A percentile compares a stretch with the other conserved stretches of the same genome.
These are phyloP conservation scores for Stereum hirsutum DNA, from an alignment of 1,284 basidiomycete species.

Conservation along the genomic window DNA sequence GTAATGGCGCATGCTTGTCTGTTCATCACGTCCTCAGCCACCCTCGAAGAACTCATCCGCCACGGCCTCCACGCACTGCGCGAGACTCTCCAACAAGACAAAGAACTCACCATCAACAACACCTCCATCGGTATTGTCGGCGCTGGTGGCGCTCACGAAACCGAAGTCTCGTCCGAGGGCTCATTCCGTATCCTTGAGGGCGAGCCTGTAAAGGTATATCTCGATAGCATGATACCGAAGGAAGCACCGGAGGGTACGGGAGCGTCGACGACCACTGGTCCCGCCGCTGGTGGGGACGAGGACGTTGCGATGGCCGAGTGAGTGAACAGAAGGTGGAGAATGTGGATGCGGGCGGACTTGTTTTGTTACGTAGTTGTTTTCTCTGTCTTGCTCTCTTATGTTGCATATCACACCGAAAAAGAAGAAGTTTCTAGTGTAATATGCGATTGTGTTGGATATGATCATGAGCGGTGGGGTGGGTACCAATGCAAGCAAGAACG, in stretches of 20 bases:
- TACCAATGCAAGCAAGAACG: not conserved
- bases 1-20: too few species aligned
- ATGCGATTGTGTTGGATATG: not conserved
- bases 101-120: constrained; percentile 85
- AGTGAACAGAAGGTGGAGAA: constrained; percentile 14
- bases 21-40: too few species aligned
- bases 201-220: constrained; percentile 59
- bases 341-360: not conserved
- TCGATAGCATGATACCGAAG: constrained; percentile 66
- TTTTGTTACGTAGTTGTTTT: not conserved
- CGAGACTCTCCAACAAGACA: constrained; percentile 96
- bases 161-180: constrained; percentile 35
- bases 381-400: too few species aligned
- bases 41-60: constrained; percentile 77
- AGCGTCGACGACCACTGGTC: constrained; percentile 25
- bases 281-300: constrained; percentile 38
- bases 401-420: too few species aligned
- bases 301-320: constrained; percentile 78
- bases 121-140: constrained; percentile 91
- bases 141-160: constrained; percentile 52
- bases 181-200: constrained; percentile 79
- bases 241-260: constrained; percentile 25
- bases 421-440: too few species aligned
- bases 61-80: constrained; percentile 91
- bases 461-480: not conserved